phyloP scores from a whole-genome alignment of 345 rosid genomes.

The Camelina hispida region DNA sequence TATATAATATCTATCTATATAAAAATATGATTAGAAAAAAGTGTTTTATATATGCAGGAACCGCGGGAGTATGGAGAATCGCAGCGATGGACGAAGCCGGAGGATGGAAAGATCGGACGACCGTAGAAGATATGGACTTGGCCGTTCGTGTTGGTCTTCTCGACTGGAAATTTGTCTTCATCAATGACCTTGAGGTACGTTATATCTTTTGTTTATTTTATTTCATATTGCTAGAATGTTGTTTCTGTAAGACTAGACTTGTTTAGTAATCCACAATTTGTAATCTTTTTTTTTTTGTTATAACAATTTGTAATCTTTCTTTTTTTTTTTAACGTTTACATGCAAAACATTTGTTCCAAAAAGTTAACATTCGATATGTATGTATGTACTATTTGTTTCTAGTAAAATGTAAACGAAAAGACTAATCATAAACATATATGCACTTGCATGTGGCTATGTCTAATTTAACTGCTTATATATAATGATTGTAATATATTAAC shows the following conservation, averaged over 20 bases:
- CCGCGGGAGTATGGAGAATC: conserved; percentile 96
- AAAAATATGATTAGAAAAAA: background rate
- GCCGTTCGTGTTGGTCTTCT: conserved; percentile 40
- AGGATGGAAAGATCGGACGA: conserved; percentile 96
- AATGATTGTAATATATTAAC: background rate
- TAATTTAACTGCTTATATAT: background rate
- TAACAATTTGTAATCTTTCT: background rate
- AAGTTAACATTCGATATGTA: background rate
- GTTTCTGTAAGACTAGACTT: background rate
- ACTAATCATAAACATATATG: background rate
- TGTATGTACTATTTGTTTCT: too few relatives aligned
- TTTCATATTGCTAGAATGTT: background rate
- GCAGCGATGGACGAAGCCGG: conserved; percentile 90
- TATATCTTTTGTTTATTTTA: background rate
- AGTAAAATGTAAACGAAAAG: background rate
- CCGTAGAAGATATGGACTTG: conserved; percentile 39
- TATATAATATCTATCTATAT: too few relatives aligned
- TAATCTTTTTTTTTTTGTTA: too few relatives aligned
- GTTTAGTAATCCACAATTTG: background rate
- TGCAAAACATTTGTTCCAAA: background rate
- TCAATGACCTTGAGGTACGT: conserved; percentile 79
- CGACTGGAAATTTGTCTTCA: conserved; percentile 90
- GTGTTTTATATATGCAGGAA: conserved; percentile 50
- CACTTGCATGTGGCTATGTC: background rate
- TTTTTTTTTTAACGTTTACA: background rate